Evolutionary conservation across 1,284 basidiomycete genomes (phyloP), one percentile per base, ranked within the genome.

Genomic region (Moesziomyces sp.): DNA sequence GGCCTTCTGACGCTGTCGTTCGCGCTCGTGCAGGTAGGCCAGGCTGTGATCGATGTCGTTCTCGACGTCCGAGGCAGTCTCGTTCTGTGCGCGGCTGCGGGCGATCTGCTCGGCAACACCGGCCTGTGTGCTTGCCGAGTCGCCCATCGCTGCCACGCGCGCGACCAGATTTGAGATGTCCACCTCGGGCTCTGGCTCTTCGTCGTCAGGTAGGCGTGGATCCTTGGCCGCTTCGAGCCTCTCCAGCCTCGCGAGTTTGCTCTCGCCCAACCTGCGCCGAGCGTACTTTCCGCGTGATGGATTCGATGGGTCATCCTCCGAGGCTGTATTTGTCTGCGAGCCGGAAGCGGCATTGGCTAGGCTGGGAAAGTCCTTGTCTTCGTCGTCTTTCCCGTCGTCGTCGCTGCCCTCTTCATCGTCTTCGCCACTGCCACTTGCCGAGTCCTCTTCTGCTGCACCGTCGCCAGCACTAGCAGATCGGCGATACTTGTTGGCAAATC

Each of bases 171-270:
- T 53, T 24, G 76, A 68, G 16, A 83, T 61, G 52, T 83, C 81
- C 11, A 83, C 75, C 51, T 83, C 82, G 11, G 81, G 78, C 47
- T 82, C 80, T 0, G 74, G 71, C 28, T 83, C 82, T 14, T 62
- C 57, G 11, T 77, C 74, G 68, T 66, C 52, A 18, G 46, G 34
- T 42, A 69, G 48, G 16, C 63, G 21, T 2, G 66, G 71, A 47
- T 73, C 69, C 38, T 75, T 69, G 23, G 65, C 62, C 18, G 72
- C 74, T 58, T 76, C 73, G 43, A 72, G 59, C 16, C 69, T 45
- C 52, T 77, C 68, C 34, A 76, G 47, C 18, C 70, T 35, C 34
- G 76, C 78, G n/a, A 76, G 63, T 38, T 78, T 79, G 55, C 74
- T 77, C 53, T 78, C 75, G 3, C 67, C 68, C 2, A 81, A 48